phyloP scores from a whole-genome alignment of 441 rosid genomes.

The Cnidoscolus chayamansa region DNA sequence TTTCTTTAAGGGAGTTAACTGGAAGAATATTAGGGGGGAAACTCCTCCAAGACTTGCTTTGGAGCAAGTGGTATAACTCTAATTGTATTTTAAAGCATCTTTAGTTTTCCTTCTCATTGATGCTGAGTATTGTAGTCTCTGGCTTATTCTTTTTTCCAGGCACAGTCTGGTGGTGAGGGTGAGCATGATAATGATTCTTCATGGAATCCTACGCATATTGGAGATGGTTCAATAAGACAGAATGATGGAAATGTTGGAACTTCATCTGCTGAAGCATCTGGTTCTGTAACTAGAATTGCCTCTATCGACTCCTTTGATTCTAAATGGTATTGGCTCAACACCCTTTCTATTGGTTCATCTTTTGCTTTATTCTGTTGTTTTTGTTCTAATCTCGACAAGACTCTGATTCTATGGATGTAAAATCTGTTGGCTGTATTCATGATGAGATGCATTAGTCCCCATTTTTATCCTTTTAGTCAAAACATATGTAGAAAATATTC shows the following conservation, averaged over 20 bases:
- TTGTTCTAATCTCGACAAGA: not conserved
- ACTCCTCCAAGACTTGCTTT: slow-evolving; percentile 81
- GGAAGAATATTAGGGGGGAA: slow-evolving; percentile 70
- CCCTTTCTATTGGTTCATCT: slow-evolving; percentile 16
- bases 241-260: slow-evolving; percentile 50
- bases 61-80: slow-evolving; percentile 52
- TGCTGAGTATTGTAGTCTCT: slow-evolving; percentile 6
- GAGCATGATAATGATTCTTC: slow-evolving; percentile 57
- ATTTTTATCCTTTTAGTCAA: not conserved
- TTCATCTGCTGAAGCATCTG: slow-evolving; percentile 53
- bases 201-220: slow-evolving; percentile 74
- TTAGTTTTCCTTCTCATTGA: slow-evolving; percentile 1
- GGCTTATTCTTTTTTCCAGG: slow-evolving; percentile 35
- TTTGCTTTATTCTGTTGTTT: not conserved
- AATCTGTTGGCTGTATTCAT: not conserved
- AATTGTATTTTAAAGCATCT: not conserved
- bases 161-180: slow-evolving; percentile 51
- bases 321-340: slow-evolving; percentile 60
- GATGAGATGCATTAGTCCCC: not conserved
- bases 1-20: slow-evolving; percentile 81
- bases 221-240: slow-evolving; percentile 53
- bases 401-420: not conserved
- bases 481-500: not conserved
- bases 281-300: slow-evolving; percentile 75
- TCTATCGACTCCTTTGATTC: slow-evolving; percentile 96